phyloP scores from a whole-genome alignment of 495 filamentous ascomycete genomes.

The Bathelium albidoporum region DNA sequence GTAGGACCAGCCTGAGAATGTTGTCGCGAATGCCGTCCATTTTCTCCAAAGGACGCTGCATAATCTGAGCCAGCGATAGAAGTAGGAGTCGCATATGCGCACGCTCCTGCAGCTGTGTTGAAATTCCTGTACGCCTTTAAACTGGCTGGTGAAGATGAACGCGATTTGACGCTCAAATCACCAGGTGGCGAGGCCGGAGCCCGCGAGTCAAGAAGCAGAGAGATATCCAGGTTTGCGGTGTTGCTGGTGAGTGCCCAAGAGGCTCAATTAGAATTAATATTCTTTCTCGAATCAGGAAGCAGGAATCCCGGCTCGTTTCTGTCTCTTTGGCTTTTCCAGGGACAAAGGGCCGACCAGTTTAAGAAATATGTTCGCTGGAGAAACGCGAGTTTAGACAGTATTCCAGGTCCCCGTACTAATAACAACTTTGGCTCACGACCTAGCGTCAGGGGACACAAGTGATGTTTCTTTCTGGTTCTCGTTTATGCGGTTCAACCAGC shows the following conservation, averaged over 20 bases:
- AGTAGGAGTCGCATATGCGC: not conserved
- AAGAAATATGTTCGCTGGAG: not conserved
- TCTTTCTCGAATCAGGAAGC: not conserved
- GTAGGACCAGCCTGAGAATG: not conserved
- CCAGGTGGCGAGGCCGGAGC: slow-evolving; percentile 16
- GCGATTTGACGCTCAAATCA: slow-evolving; percentile 15
- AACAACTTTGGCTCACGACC: not conserved
- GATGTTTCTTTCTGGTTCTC: slow-evolving; percentile 4
- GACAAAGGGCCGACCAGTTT: not conserved
- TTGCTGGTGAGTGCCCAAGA: slow-evolving; percentile 8
- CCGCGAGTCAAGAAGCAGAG: slow-evolving; percentile 17
- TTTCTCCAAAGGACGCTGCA: not conserved
- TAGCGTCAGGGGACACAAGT: not conserved
- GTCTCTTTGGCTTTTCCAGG: no score
- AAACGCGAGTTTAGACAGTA: not conserved
- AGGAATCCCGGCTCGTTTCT: not conserved
- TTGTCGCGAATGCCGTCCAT: not conserved
- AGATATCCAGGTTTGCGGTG: slow-evolving; percentile 46
- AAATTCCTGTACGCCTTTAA: not conserved
- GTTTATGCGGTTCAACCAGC: not conserved
- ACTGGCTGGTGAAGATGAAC: slow-evolving; percentile 8
- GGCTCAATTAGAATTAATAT: not conserved
- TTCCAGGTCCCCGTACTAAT: not conserved
- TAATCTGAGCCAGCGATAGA: slow-evolving; percentile 2
- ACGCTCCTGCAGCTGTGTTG: not conserved